Base-by-base conservation (phyloP, 2,329 filamentous ascomycete species). In the Fusarium continuum region DNA sequence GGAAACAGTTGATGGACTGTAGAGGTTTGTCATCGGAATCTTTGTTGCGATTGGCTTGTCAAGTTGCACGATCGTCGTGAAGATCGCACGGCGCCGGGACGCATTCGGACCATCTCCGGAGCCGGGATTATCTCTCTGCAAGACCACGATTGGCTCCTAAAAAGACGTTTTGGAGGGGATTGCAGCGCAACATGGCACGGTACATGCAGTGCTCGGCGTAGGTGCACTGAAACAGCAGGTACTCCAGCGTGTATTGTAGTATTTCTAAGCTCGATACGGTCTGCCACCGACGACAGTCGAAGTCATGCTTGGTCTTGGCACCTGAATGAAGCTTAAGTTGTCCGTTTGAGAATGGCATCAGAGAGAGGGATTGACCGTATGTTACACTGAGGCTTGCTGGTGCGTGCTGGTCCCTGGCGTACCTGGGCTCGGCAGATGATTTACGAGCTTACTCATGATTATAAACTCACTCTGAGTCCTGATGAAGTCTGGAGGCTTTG, bases 21-120 rank as follows among this genome's bases (percentile, higher is more conserved):
- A 44, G 40, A 55, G 55, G 66, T 65, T 64, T 64, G 70, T 70
- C 66, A 73, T 62, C 63, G 26, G 34, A 66, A 44, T 8, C 55
- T 16, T 31, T 62, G 68, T 74, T 76, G 74, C 74, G 74, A 75
- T 75, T 76, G 74, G 74, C 67, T 70, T 61, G 46, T 67, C 69
- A 71, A 55, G 61, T 65, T 65, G 64, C 47, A 66, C 70, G 64
- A 74, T 69, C 61, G 61, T 62, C 61, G 57, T 45, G 69, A 59
- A 63, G 70, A 73, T 73, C 69, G 57, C 54, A 65, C 57, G 64
- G 57, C 59, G 62, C 60, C 62, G 63, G 58, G 57, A 65, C 67
- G 68, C 53, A 71, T 70, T 69, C 50, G 62, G 70, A 62, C 55
- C 55, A 62, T 48, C 59, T 60, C 68, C 65, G 60, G 59, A 52